Base-by-base conservation (phyloP, 345 rosid genomes). In the Syzygium aromaticum region DNA sequence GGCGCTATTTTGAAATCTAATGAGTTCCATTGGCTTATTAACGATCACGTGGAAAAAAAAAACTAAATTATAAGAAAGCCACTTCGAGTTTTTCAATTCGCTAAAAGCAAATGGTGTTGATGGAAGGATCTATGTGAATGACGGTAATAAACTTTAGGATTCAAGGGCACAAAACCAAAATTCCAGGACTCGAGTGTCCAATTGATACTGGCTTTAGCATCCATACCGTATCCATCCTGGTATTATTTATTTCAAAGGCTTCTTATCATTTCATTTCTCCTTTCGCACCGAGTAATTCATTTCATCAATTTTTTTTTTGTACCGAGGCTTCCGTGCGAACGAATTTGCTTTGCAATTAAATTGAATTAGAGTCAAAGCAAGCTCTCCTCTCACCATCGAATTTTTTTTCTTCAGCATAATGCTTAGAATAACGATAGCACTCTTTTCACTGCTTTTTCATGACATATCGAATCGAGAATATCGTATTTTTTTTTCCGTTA, bases 201-300 rank as follows among this genome's bases (percentile, higher is more conserved):
- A 30, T 64, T 0, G 3, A 30, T 64, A 0, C 0, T 15, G 19
- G 3, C 16, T 30, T 64, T 19, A 54, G 4, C 10, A 6, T 54
- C 5, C 43, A 7, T 0, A 22, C 3, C 0, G 6, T 64, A 16
- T 8, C 6, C 2, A 0, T 16, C 78, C 0, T 5, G 4, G 3
- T 5, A 3, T 64, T 17, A 64, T 30, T 30, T n/a, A 61, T n/a
- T 61, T 61, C 38, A 4, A 61, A 61, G n/a, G 73, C 73, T 61
- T 61, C 38, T 61, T 13, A 13, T 9, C 38, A 61, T 61, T n/a
- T 61, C 7, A 43, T n/a, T 61, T 3, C 30, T 28, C 19, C 16
- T 64, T 64, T 17, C 5, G 43, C 3, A 9, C 56, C 23, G 2
- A 54, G 8, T 7, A 54, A 54, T 16, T 54, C 8, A 22, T 54